Conservation (phyloP, 2,329 filamentous ascomycete species). For the Cladosporium halotolerans region DNA sequence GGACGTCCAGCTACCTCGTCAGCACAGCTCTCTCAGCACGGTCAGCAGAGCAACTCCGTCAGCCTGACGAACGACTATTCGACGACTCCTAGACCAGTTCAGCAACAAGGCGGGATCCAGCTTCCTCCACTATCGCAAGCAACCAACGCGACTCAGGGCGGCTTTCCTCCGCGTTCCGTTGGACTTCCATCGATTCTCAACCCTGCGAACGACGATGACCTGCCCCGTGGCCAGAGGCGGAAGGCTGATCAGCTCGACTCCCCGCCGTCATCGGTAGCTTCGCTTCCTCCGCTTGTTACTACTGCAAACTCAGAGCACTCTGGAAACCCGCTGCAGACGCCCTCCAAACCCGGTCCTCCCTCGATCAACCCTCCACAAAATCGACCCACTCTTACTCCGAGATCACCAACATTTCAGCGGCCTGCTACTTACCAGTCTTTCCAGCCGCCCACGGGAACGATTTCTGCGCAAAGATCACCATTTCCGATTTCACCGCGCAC, state of each 20-base stretch:
- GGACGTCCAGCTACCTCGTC: constrained; percentile 8
- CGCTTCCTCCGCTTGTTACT: constrained; percentile 28
- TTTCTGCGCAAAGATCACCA: constrained; percentile 45
- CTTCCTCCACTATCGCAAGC: constrained; percentile 27
- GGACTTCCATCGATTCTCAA: constrained; percentile 44
- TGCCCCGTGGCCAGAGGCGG: constrained; percentile 31
- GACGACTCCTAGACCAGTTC: not conserved
- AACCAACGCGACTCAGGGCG: constrained; percentile 11
- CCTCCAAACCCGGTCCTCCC: not conserved
- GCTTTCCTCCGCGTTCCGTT: constrained; percentile 27
- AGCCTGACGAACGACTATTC: not conserved
- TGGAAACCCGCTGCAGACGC: not conserved
- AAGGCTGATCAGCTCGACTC: constrained; percentile 41
- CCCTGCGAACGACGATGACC: constrained; percentile 32
- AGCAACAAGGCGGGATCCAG: constrained; percentile 17
- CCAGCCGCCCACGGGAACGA: constrained; percentile 39
- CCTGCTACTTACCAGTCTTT: constrained; percentile 45
- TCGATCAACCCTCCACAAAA: not conserved
- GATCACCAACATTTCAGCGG: constrained; percentile 48
- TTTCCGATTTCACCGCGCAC: constrained; percentile 36
- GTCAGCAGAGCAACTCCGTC: not conserved
- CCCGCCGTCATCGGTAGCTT: constrained; percentile 31
- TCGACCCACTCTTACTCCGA: constrained; percentile 51
- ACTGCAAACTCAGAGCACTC: constrained; percentile 10
- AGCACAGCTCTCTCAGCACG: constrained; percentile 3